These are phyloP conservation scores for Alternaria consortialis DNA, from an alignment of 2,329 filamentous ascomycete species.

Conservation along the genomic window DNA sequence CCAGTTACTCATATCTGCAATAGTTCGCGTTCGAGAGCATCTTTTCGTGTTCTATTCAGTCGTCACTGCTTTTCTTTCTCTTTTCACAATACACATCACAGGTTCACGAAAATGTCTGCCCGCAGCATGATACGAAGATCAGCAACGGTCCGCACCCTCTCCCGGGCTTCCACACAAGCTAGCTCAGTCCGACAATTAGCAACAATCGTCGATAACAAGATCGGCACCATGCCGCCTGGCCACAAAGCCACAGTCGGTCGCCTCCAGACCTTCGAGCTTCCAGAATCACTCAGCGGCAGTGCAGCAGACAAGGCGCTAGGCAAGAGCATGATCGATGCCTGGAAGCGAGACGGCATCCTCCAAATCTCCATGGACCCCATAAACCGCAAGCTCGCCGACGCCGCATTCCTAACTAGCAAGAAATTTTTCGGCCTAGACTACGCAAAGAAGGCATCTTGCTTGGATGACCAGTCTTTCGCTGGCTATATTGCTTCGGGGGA, in stretches of 20 bases:
- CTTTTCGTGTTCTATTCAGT: too few species aligned
- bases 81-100: not conserved
- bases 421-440: conserved; percentile 14
- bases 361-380: conserved; percentile 20
- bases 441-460: conserved; percentile 53
- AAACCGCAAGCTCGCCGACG: conserved; percentile 18
- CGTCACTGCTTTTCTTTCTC: not conserved
- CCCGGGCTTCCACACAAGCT: not conserved
- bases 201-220: not conserved
- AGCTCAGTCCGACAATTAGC: not conserved
- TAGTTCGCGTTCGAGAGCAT: too few species aligned
- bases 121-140: conserved; percentile 4
- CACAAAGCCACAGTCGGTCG: conserved; percentile 10
- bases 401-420: conserved; percentile 14
- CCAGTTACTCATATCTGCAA: too few species aligned
- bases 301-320: conserved; percentile 15
- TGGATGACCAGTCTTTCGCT: conserved; percentile 58
- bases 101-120: conserved; percentile 4
- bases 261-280: conserved; percentile 17
- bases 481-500: conserved; percentile 63
- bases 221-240: conserved; percentile 10
- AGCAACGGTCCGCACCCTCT: not conserved
- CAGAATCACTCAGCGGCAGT: conserved; percentile 10
- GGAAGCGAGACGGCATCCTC: conserved; percentile 16
- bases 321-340: conserved; percentile 19